These are phyloP conservation scores for Gentiana dahurica DNA, from an alignment of 257 asterid genomes.

Conservation along the genomic window DNA sequence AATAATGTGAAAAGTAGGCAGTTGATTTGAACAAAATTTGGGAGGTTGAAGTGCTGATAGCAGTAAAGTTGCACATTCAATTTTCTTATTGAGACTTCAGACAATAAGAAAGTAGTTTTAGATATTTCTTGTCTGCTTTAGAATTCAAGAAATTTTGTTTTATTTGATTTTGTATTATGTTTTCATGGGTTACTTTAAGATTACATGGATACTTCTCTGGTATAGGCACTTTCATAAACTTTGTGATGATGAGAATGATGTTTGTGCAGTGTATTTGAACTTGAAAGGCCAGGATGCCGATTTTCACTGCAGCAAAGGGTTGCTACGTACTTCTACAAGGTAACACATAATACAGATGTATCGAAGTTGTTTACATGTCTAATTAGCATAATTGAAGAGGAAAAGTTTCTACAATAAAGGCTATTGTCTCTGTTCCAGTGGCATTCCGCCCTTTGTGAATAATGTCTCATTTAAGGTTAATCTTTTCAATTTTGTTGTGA, in stretches of 20 bases:
- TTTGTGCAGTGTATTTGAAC: slow-evolving; percentile 68
- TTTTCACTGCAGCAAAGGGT: slow-evolving; percentile 78
- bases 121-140: background rate
- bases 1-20: background rate
- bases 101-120: background rate
- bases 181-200: background rate
- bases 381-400: background rate
- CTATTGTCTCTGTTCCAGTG: too few relatives aligned
- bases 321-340: slow-evolving; percentile 92
- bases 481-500: too few relatives aligned
- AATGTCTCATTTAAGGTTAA: too few relatives aligned
- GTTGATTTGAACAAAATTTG: background rate
- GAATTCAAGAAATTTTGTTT: background rate
- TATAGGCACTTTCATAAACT: background rate
- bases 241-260: slow-evolving; percentile 11
- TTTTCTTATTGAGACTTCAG: background rate
- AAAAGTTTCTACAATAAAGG: background rate
- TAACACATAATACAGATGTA: slow-evolving; percentile 10
- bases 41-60: background rate
- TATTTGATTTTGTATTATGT: too few relatives aligned
- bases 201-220: slow-evolving; percentile 3
- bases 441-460: too few relatives aligned
- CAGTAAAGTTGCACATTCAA: background rate
- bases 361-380: slow-evolving; percentile 5
- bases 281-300: slow-evolving; percentile 80